Evolutionary conservation across 768 basidiomycete species (phyloP).

Genomic region (Suillus subaureus): DNA sequence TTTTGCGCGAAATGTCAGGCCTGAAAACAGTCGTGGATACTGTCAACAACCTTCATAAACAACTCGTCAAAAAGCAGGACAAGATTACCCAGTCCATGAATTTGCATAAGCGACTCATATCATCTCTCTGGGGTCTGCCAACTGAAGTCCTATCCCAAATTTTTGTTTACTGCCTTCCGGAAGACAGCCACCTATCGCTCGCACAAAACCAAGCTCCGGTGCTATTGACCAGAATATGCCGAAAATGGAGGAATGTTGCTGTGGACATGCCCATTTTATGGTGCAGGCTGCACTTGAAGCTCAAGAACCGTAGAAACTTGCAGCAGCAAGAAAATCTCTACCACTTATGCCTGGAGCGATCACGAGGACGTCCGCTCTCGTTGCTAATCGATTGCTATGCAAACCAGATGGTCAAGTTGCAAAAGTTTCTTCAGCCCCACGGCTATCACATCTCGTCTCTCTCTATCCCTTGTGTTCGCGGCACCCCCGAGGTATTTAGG

Average conservation of each 20-base stretch:
- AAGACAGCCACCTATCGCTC: not conserved
- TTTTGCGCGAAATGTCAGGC: not conserved
- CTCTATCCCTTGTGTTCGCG: not conserved
- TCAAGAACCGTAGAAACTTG: not conserved
- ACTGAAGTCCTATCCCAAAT: not conserved
- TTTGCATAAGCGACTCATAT: not conserved
- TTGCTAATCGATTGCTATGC: not conserved
- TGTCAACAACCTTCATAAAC: not conserved
- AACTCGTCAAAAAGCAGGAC: not conserved
- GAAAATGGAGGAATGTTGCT: not conserved
- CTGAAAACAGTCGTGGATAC: not conserved
- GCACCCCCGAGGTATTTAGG: not conserved
- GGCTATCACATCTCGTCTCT: not conserved
- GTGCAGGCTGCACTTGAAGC: not conserved
- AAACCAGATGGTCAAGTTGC: not conserved
- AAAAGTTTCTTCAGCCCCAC: not conserved
- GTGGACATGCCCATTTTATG: not conserved
- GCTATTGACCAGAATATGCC: not conserved
- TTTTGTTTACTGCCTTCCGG: not conserved
- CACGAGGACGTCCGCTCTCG: not conserved
- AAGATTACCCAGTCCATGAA: not conserved
- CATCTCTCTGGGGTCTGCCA: not conserved
- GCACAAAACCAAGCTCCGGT: not conserved
- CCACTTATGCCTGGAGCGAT: not conserved
- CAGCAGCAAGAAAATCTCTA: not conserved